Evolutionary conservation across 73 alveolate species (phyloP).

Genomic region (Effrenium voratum): DNA sequence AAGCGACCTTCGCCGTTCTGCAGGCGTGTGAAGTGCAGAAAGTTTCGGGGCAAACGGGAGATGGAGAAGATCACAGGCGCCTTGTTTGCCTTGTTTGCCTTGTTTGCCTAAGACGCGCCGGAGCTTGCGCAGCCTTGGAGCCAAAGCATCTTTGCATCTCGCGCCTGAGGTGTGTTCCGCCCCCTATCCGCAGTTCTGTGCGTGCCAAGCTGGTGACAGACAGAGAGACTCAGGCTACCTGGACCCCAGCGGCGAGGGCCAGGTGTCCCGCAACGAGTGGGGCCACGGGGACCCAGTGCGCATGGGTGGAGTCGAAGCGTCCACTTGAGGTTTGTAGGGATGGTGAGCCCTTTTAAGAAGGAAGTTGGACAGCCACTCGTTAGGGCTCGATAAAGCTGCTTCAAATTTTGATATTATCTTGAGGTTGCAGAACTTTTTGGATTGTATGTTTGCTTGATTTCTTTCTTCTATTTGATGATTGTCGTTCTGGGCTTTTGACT

Average conservation of each 20-base stretch:
- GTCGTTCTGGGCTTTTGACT: no score
- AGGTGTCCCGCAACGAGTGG: slow-evolving; percentile 86
- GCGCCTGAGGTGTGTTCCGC: slow-evolving; percentile 14
- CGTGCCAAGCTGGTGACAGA: not conserved
- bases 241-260: slow-evolving; percentile 92
- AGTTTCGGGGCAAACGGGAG: slow-evolving; percentile 69
- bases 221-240: slow-evolving; percentile 19
- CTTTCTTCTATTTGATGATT: no score
- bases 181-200: not conserved
- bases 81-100: not conserved
- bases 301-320: no score
- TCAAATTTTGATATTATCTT: no score
- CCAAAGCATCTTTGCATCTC: not conserved
- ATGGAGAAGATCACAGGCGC: slow-evolving; percentile 65
- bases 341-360: no score
- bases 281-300: slow-evolving; percentile 65
- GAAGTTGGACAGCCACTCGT: no score
- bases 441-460: no score
- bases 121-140: not conserved
- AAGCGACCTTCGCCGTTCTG: no score
- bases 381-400: no score
- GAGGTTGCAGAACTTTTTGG: no score
- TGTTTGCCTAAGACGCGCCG: not conserved
- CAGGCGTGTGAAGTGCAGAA: slow-evolving; percentile 80
- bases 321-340: no score